Percentiles rank a stretch among this genome's conserved stretches.
Conservation (phyloP, 2,329 filamentous ascomycete species). For the Aspergillus spinulosporus region DNA sequence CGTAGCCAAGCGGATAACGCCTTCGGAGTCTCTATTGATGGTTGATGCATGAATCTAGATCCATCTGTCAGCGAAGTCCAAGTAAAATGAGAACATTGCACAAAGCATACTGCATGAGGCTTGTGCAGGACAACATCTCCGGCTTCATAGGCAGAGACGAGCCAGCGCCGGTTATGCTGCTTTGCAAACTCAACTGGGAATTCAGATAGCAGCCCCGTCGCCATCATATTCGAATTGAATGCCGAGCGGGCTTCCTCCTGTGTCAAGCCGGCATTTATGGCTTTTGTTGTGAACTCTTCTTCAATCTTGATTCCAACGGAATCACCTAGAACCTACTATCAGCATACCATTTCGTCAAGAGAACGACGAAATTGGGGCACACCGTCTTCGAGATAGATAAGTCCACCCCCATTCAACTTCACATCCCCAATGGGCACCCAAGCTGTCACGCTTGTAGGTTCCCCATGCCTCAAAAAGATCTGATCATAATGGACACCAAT, state of each 20-base stretch:
- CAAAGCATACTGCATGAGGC: conserved; percentile 35
- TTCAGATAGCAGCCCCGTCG: conserved; percentile 55
- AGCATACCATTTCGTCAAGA: not conserved
- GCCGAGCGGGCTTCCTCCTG: conserved; percentile 54
- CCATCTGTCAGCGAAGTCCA: not conserved
- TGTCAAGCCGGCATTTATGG: conserved; percentile 50
- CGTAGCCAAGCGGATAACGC: conserved; percentile 56
- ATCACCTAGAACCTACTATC: conserved; percentile 34
- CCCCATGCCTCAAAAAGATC: conserved; percentile 58
- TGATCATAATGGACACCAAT: conserved; percentile 64
- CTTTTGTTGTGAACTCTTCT: conserved; percentile 41
- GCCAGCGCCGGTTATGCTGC: conserved; percentile 50
- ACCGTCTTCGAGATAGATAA: conserved; percentile 59
- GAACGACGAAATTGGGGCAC: not conserved
- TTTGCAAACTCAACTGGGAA: conserved; percentile 49
- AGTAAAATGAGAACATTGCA: not conserved
- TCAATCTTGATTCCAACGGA: conserved; percentile 54
- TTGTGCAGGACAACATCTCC: conserved; percentile 51
- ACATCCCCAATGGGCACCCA: conserved; percentile 61
- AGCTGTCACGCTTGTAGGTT: conserved; percentile 56
- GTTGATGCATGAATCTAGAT: conserved; percentile 59
- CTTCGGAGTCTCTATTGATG: conserved; percentile 54
- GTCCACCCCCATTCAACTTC: conserved; percentile 55
- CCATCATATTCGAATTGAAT: conserved; percentile 63
- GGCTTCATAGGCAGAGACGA: conserved; percentile 56